A percentile compares a stretch with the other conserved stretches of the same genome.
Evolutionary conservation across 495 filamentous ascomycete genomes (phyloP).

Genomic region (Penicillium lividum): DNA sequence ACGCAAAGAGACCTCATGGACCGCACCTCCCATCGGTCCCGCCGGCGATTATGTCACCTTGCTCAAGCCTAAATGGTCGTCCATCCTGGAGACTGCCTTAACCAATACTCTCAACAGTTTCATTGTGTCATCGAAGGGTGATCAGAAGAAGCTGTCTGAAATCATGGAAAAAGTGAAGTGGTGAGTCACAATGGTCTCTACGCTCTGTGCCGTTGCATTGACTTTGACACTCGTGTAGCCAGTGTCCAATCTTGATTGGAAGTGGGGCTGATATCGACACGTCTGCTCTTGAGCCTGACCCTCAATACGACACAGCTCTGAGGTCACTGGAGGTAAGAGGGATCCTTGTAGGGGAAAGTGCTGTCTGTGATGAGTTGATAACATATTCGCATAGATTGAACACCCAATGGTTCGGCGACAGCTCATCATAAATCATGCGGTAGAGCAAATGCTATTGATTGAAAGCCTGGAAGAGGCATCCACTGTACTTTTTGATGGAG

Average conservation of each 20-base stretch:
- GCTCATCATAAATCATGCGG: slow-evolving; percentile 76
- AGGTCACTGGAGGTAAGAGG: slow-evolving; percentile 64
- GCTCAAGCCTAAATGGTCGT: slow-evolving; percentile 78
- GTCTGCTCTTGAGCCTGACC: slow-evolving; percentile 69
- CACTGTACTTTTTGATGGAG: slow-evolving; percentile 65
- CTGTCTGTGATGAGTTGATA: slow-evolving; percentile 13
- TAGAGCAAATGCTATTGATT: slow-evolving; percentile 85
- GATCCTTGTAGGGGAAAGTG: background rate
- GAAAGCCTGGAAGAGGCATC: slow-evolving; percentile 64
- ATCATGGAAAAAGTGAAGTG: slow-evolving; percentile 64
- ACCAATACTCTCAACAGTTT: slow-evolving; percentile 69
- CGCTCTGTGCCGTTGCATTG: background rate
- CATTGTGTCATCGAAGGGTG: slow-evolving; percentile 72
- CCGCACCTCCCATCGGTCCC: slow-evolving; percentile 76
- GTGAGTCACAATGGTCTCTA: slow-evolving; percentile 28
- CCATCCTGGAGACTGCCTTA: slow-evolving; percentile 74
- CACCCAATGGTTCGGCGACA: slow-evolving; percentile 74
- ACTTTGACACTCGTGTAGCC: slow-evolving; percentile 25
- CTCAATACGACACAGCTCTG: slow-evolving; percentile 71
- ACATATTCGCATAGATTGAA: slow-evolving; percentile 58
- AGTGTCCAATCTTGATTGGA: slow-evolving; percentile 67
- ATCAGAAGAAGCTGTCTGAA: slow-evolving; percentile 60
- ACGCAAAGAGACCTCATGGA: slow-evolving; percentile 64
- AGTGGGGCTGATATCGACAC: slow-evolving; percentile 60
- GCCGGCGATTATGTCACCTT: slow-evolving; percentile 75